A percentile compares a stretch with the other conserved stretches of the same genome.
Conservation (phyloP, 192 early-diverging fungal species). For the Umbelopsis vinacea region DNA sequence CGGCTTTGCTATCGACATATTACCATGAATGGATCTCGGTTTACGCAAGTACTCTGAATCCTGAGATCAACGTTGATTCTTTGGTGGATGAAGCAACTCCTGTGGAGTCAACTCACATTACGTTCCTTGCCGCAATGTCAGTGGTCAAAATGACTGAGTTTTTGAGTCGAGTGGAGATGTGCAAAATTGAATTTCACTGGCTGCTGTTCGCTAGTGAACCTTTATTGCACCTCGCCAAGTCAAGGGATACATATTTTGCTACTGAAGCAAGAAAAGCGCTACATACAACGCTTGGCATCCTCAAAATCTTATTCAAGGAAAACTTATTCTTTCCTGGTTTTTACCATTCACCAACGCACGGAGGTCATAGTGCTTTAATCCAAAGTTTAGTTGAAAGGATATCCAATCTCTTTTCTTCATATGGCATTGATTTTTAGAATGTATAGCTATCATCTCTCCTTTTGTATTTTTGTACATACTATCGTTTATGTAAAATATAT, state of each 20-base stretch:
- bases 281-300: not conserved
- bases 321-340: not conserved
- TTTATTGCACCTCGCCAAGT: not conserved
- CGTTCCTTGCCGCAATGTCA: not conserved
- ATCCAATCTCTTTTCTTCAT: not conserved
- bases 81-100: not conserved
- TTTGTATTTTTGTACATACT: not conserved
- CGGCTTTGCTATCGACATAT: not conserved
- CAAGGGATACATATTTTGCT: not conserved
- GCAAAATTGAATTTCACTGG: constrained; percentile 12
- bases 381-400: not conserved
- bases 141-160: not conserved
- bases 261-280: not conserved
- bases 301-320: not conserved
- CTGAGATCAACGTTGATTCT: not conserved
- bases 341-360: not conserved
- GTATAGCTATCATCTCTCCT: not conserved
- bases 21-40: constrained; percentile 9
- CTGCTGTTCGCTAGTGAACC: not conserved
- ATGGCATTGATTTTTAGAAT: not conserved
- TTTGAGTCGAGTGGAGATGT: not conserved
- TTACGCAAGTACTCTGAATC: not conserved
- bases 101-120: not conserved
- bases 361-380: not conserved
- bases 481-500: not conserved